phyloP scores from a whole-genome alignment of 169 alveolate species.

The Perkinsus marinus region DNA sequence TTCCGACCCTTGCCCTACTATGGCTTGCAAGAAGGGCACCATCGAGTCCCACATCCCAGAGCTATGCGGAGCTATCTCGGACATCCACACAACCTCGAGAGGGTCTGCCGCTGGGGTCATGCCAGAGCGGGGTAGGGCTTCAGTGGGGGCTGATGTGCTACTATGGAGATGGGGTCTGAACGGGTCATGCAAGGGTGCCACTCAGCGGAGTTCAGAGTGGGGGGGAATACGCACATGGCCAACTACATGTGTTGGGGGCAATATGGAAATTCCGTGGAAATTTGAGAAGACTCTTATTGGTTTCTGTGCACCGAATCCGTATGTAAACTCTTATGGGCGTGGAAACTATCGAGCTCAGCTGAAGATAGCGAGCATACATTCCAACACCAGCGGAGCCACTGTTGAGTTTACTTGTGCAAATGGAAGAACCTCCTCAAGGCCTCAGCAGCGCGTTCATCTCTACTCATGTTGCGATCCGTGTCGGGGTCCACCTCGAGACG shows the following conservation, averaged over 20 bases:
- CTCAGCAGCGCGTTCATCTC: background rate
- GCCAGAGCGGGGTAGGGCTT: background rate
- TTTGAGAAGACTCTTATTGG: no score
- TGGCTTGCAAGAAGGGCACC: background rate
- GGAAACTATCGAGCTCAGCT: no score
- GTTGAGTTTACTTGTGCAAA: background rate
- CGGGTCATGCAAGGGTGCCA: no score
- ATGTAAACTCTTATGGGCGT: no score
- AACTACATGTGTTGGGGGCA: no score
- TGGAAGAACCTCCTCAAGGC: background rate
- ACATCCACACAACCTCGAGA: background rate
- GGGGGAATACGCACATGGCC: no score
- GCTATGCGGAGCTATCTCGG: background rate
- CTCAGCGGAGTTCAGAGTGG: no score
- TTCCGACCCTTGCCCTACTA: background rate
- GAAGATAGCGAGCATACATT: no score
- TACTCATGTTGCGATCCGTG: background rate
- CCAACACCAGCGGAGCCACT: no score
- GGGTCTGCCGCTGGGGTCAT: background rate
- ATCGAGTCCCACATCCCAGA: background rate
- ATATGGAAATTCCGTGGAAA: no score
- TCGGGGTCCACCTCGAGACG: background rate
- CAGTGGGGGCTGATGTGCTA: background rate
- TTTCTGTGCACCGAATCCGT: no score
- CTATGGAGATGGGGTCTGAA: background rate